Conservation (phyloP, 2,329 filamentous ascomycete species). For the Apiospora aurea region DNA sequence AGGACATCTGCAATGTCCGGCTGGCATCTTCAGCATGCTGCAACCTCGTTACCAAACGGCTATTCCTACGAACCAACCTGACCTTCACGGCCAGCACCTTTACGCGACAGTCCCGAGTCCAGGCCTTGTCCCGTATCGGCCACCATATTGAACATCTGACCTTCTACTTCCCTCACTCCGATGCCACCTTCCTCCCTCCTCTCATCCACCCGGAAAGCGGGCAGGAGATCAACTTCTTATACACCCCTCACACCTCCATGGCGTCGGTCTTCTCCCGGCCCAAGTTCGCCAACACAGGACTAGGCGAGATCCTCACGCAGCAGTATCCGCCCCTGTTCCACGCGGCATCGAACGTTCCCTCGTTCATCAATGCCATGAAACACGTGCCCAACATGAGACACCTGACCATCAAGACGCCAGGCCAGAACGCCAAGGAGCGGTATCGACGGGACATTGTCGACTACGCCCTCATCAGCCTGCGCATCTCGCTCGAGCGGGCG, state of each 20-base stretch:
- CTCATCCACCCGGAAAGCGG: conserved; percentile 80
- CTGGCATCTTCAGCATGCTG: conserved; percentile 74
- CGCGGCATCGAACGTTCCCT: conserved; percentile 84
- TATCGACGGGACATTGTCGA: conserved; percentile 83
- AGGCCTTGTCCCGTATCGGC: conserved; percentile 79
- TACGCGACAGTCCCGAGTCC: conserved; percentile 74
- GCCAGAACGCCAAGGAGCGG: conserved; percentile 70
- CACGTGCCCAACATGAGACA: conserved; percentile 74
- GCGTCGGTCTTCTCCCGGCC: conserved; percentile 68
- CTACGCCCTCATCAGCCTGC: conserved; percentile 86
- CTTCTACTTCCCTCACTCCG: conserved; percentile 78
- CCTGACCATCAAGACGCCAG: conserved; percentile 78
- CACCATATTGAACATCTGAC: conserved; percentile 79
- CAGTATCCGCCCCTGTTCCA: conserved; percentile 92
- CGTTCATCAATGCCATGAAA: conserved; percentile 79
- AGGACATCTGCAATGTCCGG: conserved; percentile 66
- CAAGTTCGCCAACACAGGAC: conserved; percentile 81
- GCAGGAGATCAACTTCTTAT: conserved; percentile 80
- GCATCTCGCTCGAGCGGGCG: conserved; percentile 81
- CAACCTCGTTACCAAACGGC: conserved; percentile 70
- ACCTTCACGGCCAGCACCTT: conserved; percentile 79
- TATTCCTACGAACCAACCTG: conserved; percentile 73
- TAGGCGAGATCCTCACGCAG: conserved; percentile 81
- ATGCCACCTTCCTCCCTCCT: conserved; percentile 85
- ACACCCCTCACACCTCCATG: conserved; percentile 77